Percentiles rank a stretch among this genome's conserved stretches.
Evolutionary conservation across 805 yeast genomes (phyloP).

Genomic region (Metschnikowia drakensbergensis): DNA sequence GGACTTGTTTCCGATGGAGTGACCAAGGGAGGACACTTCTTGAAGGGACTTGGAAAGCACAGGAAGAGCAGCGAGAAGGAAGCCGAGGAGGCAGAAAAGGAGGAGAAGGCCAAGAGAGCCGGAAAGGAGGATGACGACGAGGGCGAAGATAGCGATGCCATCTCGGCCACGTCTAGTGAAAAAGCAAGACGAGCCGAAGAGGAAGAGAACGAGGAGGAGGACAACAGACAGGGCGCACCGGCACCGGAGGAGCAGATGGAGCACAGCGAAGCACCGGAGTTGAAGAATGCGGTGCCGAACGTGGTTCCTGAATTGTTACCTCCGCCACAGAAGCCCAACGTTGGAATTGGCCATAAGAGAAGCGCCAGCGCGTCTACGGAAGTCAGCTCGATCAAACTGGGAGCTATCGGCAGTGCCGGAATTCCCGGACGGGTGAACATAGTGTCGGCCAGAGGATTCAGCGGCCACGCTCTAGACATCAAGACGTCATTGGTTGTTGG

Average conservation of each 20-base stretch:
- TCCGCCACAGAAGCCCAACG: conserved; percentile 37
- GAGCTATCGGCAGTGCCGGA: conserved; percentile 33
- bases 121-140: conserved; percentile 13
- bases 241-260: conserved; percentile 14
- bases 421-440: conserved; percentile 55
- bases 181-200: conserved; percentile 2
- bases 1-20: conserved; percentile 47
- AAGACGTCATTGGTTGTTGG: conserved; percentile 49
- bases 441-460: conserved; percentile 43
- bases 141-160: conserved; percentile 4
- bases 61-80: conserved; percentile 16
- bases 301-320: conserved; percentile 31
- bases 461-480: conserved; percentile 40
- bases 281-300: conserved; percentile 30
- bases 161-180: conserved; percentile 3
- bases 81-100: conserved; percentile 4
- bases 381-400: conserved; percentile 32
- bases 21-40: conserved; percentile 43
- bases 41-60: conserved; percentile 29
- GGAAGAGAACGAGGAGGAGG: conserved; percentile 7
- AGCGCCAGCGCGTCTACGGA: conserved; percentile 28
- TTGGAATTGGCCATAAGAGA: conserved; percentile 18
- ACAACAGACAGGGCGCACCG: conserved; percentile 15
- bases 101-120: conserved; percentile 6
- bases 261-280: conserved; percentile 13